Conservation (phyloP, 306 rosid genomes). For the Acacia melanoxylon region DNA sequence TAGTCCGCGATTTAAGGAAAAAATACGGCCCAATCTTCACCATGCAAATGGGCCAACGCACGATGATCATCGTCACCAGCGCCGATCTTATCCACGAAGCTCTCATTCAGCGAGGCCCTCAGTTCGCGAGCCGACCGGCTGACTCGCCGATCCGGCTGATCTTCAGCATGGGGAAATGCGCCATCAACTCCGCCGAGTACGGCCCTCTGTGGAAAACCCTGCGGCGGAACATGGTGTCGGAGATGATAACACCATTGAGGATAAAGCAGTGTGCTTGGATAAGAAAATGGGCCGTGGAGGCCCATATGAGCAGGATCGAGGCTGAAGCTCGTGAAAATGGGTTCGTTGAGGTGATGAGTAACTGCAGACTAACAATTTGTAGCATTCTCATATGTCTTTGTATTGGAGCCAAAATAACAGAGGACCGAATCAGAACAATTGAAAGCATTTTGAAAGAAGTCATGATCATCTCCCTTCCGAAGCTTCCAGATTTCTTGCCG, state of each 20-base stretch:
- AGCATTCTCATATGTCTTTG: constrained; percentile 87
- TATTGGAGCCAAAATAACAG: constrained; percentile 77
- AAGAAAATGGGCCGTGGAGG: constrained; percentile 78
- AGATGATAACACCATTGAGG: constrained; percentile 68
- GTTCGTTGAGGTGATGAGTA: constrained; percentile 67
- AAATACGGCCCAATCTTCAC: constrained; percentile 91
- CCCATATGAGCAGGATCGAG: constrained; percentile 59
- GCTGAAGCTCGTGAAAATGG: constrained; percentile 49
- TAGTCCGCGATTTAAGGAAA: constrained; percentile 67
- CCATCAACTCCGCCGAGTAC: constrained; percentile 90
- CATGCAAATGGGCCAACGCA: constrained; percentile 98
- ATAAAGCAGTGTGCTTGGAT: constrained; percentile 90
- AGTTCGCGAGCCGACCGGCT: constrained; percentile 82
- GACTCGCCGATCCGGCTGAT: constrained; percentile 91
- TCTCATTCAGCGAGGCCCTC: constrained; percentile 68
- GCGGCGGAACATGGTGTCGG: constrained; percentile 80
- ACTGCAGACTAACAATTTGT: constrained; percentile 77
- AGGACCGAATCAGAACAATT: too few relatives aligned
- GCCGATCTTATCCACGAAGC: constrained; percentile 92
- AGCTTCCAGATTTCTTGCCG: constrained; percentile 88
- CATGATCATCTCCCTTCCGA: constrained; percentile 68
- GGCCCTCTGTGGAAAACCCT: constrained; percentile 88
- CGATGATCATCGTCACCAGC: constrained; percentile 67
- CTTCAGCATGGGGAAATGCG: constrained; percentile 91
- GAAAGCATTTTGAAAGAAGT: constrained; percentile 78